Evolutionary conservation across 2,329 filamentous ascomycete species (phyloP), one percentile per base, ranked within the genome.

Genomic region (Ceratocystis alfenasii): DNA sequence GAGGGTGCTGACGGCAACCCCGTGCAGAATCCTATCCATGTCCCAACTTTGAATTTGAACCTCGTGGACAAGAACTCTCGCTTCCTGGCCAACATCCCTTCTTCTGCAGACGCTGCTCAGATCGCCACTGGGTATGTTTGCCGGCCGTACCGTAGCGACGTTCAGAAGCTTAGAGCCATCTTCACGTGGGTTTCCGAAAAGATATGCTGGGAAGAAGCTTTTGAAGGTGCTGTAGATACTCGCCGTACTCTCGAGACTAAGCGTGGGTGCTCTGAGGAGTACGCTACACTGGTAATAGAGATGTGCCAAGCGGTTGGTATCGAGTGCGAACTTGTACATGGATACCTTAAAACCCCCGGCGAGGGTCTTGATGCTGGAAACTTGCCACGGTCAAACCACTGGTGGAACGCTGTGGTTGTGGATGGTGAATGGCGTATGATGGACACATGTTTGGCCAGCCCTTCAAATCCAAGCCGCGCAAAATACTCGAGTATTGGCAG

Each of bases 131-230:
- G 87, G 0, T 96, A 96, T 73, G 86, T 99, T 10, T 99, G 95
- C 73, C 85, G 94, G 33, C 95, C 94, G 0, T 96, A 96, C 74
- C 83, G 92, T 68, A 96, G 90, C 74, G 93, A 97, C 71, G 90
- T 96, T 0, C 94, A 99, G 74, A 84, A 92, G 45, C 77, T 99
- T 30, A 84, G 95, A 28, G 93, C 94, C 17, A 97, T 99, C 69
- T 99, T 97, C 72, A 96, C 89, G 1, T 99, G 93, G 93, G 90
- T 95, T 4, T 84, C 90, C n/a, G 94, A 99, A 74, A 91, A 93
- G 71, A 87, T 99, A 66, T 84, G 83, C 41, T 99, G 94, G 94
- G 94, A 99, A 73, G 93, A 96, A 71, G 91, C 95, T 69, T 91
- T 90, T 69, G 90, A 95, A 70, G 88, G 87, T n/a, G 81, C 87